phyloP scores from a whole-genome alignment of 495 filamentous ascomycete species.

The Talaromyces wortmannii region DNA sequence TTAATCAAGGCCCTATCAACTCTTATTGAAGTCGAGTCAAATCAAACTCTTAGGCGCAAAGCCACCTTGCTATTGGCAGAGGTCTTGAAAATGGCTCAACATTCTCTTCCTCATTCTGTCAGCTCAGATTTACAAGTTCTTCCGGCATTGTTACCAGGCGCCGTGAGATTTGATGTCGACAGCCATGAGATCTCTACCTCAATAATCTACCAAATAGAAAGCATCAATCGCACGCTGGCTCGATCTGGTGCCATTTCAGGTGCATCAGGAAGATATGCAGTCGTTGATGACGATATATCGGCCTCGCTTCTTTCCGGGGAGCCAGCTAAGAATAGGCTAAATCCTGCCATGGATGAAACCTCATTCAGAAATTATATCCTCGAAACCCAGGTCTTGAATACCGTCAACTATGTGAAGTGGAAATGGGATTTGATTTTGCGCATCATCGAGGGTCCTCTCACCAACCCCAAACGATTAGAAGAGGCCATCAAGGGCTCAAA shows the following conservation, averaged over 20 bases:
- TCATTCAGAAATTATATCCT: conserved; percentile 79
- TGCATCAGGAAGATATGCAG: conserved; percentile 29
- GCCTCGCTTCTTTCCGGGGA: conserved; percentile 42
- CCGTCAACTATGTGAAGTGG: conserved; percentile 88
- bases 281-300: conserved; percentile 38
- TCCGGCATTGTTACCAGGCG: conserved; percentile 71
- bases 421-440: conserved; percentile 89
- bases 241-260: conserved; percentile 52
- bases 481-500: conserved; percentile 93
- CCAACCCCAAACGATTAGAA: conserved; percentile 86
- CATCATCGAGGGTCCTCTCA: conserved; percentile 87
- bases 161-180: conserved; percentile 60
- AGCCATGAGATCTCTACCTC: conserved; percentile 74
- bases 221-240: conserved; percentile 88
- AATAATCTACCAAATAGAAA: conserved; percentile 95
- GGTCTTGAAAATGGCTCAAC: conserved; percentile 79
- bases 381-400: conserved; percentile 80
- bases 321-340: conserved; percentile 63
- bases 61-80: conserved; percentile 86
- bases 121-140: conserved; percentile 79
- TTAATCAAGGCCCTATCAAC: conserved; percentile 61
- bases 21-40: conserved; percentile 63
- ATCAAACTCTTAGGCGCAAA: conserved; percentile 75
- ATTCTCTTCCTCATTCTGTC: conserved; percentile 69
- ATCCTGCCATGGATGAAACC: conserved; percentile 75